Percentiles rank a stretch among this genome's conserved stretches.
Conservation (phyloP, 208 protist species). For the Angomonas ambiguus region DNA sequence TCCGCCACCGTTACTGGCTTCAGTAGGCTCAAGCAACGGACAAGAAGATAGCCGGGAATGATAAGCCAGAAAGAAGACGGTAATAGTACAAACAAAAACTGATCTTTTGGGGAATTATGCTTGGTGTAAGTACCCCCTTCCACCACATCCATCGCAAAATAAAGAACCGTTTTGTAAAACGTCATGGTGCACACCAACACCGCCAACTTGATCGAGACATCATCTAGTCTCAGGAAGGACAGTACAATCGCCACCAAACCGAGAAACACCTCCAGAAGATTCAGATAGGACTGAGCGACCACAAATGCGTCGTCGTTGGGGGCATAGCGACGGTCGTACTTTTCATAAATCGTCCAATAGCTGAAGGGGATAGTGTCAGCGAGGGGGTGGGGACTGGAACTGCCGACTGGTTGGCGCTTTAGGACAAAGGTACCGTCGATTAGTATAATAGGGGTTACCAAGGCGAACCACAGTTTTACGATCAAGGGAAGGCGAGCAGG, state of each 20-base stretch:
- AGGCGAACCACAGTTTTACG: conserved; percentile 56
- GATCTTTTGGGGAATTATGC: conserved; percentile 52
- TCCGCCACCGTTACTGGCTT: background rate
- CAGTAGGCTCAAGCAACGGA: conserved; percentile 36
- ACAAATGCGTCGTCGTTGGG: conserved; percentile 83
- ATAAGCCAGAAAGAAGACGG: conserved; percentile 69
- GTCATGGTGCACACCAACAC: conserved; percentile 63
- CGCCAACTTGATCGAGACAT: conserved; percentile 35
- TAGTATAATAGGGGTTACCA: conserved; percentile 49
- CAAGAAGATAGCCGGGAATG: conserved; percentile 37
- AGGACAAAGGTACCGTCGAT: conserved; percentile 72
- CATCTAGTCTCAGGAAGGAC: conserved; percentile 6
- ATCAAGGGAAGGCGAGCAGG: conserved; percentile 33
- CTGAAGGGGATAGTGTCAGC: conserved; percentile 37
- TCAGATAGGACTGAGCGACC: conserved; percentile 75
- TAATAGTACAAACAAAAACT: conserved; percentile 41
- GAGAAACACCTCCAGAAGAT: conserved; percentile 61
- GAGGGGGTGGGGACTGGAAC: conserved; percentile 38
- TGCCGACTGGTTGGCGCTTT: conserved; percentile 23
- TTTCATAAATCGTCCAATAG: conserved; percentile 64
- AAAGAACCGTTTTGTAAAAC: conserved; percentile 78
- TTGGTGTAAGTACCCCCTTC: conserved; percentile 62
- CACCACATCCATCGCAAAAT: conserved; percentile 55
- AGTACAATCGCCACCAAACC: conserved; percentile 41
- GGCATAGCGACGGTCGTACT: conserved; percentile 69